Base-by-base conservation (phyloP, 2,329 filamentous ascomycete species). In the Myriosclerotinia curreyana region DNA sequence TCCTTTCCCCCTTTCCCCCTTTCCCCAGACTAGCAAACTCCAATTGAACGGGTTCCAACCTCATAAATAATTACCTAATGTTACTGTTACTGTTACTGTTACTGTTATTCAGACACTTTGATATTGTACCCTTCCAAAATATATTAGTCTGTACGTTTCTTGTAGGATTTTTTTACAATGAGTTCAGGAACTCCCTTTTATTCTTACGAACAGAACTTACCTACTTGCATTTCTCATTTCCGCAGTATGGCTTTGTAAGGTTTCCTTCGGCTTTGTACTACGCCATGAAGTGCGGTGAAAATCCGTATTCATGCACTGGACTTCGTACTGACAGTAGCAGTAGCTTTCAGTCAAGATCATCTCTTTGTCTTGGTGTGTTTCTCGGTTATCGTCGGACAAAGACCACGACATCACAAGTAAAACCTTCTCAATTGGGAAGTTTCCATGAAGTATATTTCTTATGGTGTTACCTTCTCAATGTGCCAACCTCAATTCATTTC, bases 221-320 rank as follows among this genome's bases (percentile, higher is more conserved):
- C 12, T 4, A 22, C 40, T 12, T 42, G 2, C 22, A n/a, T n/a
- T n/a, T n/a, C n/a, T n/a, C n/a, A n/a, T n/a, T n/a, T n/a, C n/a
- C 40, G 54, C 40, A 34, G 11, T 20, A 58, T 48, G 55, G 55
- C n/a, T 36, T 28, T 25, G 14, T 15, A 36, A 48, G 40, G 54
- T n/a, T 58, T 59, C 20, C 55, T 59, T 59, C 42, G 55, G 55
- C 55, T 48, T 59, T 59, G 42, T 36, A 38, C 31, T 12, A 11
- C 8, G 5, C 20, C 2, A 48, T 48, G 5, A 25, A 25, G 55
- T 58, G 55, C 55, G 55, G 55, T 12, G 34, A 25, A 1, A 14
- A 44, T 25, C 42, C 54, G 22, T 55, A 12, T 40, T 40, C 34
- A 12, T 40, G 15, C 7, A 15, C 4, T 55, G 28, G 25, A 44